phyloP scores from a whole-genome alignment of 305 asterid species.

The Withania somnifera region DNA sequence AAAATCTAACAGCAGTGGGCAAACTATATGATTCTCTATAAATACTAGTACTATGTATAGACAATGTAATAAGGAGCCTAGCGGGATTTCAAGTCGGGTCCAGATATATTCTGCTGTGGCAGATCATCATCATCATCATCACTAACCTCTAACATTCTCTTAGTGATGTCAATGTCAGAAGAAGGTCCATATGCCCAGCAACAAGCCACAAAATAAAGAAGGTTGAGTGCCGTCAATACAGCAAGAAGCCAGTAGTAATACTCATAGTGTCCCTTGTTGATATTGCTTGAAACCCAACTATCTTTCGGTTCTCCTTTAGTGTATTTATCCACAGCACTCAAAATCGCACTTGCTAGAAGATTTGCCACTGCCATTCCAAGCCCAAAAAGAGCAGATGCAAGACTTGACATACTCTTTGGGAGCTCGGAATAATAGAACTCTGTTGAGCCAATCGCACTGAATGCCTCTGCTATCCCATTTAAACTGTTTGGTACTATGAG shows the following conservation, averaged over 20 bases:
- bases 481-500: slow-evolving; percentile 43
- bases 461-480: slow-evolving; percentile 45
- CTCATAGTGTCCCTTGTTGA: slow-evolving; percentile 56
- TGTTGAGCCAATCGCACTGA: slow-evolving; percentile 41
- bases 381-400: slow-evolving; percentile 32
- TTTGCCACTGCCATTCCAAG: slow-evolving; percentile 38
- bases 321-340: slow-evolving; percentile 27
- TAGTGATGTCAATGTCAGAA: background rate
- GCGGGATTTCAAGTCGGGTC: background rate
- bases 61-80: background rate
- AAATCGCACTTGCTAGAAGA: slow-evolving; percentile 33
- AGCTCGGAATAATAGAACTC: slow-evolving; percentile 52
- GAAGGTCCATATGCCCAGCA: slow-evolving; percentile 36
- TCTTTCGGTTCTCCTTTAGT: slow-evolving; percentile 28
- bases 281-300: slow-evolving; percentile 46
- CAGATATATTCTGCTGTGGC: background rate
- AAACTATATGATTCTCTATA: background rate
- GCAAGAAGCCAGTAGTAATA: slow-evolving; percentile 59
- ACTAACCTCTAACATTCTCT: background rate
- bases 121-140: background rate
- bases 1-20: background rate
- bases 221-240: slow-evolving; percentile 32
- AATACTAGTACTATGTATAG: background rate
- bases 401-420: slow-evolving; percentile 55
- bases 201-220: slow-evolving; percentile 41